These are phyloP conservation scores for Phytophthora aleatoria DNA, from an alignment of 352 stramenopile species.

Conservation along the genomic window DNA sequence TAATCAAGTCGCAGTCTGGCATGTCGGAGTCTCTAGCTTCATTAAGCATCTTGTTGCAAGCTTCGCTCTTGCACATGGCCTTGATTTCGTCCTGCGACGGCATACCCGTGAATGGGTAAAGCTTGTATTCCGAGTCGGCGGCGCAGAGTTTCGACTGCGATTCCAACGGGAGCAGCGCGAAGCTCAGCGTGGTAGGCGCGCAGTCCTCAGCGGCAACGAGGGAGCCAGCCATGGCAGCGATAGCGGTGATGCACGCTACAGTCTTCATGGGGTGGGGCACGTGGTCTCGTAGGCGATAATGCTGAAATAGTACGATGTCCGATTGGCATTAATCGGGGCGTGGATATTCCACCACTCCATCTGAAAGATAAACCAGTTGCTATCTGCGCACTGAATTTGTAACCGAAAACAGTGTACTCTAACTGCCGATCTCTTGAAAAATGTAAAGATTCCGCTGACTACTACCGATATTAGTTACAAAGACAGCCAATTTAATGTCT, in stretches of 20 bases:
- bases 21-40: slow-evolving; percentile 32
- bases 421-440: slow-evolving; percentile 5
- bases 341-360: slow-evolving; percentile 23
- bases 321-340: slow-evolving; percentile 5
- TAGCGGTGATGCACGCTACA: slow-evolving; percentile 13
- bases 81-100: slow-evolving; percentile 30
- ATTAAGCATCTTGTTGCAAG: slow-evolving; percentile 36
- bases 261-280: slow-evolving; percentile 33
- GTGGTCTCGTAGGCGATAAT: slow-evolving; percentile 2
- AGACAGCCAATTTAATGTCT: background rate
- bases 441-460: slow-evolving; percentile 2
- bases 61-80: slow-evolving; percentile 34
- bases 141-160: slow-evolving; percentile 31
- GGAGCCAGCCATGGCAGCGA: slow-evolving; percentile 24
- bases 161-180: slow-evolving; percentile 39
- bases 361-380: slow-evolving; percentile 29
- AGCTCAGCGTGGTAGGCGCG: slow-evolving; percentile 32
- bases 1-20: slow-evolving; percentile 36
- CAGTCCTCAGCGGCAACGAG: slow-evolving; percentile 34
- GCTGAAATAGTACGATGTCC: slow-evolving; percentile 16
- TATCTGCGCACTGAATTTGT: slow-evolving; percentile 15
- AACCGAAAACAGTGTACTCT: slow-evolving; percentile 6
- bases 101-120: slow-evolving; percentile 43
- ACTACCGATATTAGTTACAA: background rate
- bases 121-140: slow-evolving; percentile 36